phyloP scores from a whole-genome alignment of 2,329 filamentous ascomycete species.

The Botrytis sinoallii region DNA sequence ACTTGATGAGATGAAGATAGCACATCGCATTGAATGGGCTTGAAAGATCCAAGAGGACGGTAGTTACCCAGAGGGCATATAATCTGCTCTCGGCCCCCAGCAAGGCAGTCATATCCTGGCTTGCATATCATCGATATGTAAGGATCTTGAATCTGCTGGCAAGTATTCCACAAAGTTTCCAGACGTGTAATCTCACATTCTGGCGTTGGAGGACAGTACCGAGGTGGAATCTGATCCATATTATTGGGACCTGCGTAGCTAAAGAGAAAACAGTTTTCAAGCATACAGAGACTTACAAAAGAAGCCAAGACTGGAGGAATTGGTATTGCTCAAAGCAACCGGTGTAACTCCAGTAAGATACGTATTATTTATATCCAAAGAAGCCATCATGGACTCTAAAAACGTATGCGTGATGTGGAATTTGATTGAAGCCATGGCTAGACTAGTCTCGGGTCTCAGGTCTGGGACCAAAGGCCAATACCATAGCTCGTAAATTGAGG shows the following conservation, averaged over 20 bases:
- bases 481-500: background rate
- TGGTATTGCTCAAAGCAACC: background rate
- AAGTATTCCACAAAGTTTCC: background rate
- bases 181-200: background rate
- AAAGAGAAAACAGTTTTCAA: background rate
- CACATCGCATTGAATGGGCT: background rate
- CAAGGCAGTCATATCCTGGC: background rate
- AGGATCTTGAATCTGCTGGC: background rate
- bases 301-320: slow-evolving; percentile 3
- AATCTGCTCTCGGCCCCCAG: background rate
- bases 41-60: background rate
- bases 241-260: background rate
- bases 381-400: background rate
- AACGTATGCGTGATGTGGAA: background rate
- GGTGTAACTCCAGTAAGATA: background rate
- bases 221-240: background rate
- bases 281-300: background rate
- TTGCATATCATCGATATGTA: background rate
- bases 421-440: too few species aligned
- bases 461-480: too few species aligned
- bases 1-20: background rate
- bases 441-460: background rate
- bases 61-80: background rate
- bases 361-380: too few species aligned
- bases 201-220: background rate